Evolutionary conservation across 768 basidiomycete species (phyloP).

Genomic region (Lentinula edodes): DNA sequence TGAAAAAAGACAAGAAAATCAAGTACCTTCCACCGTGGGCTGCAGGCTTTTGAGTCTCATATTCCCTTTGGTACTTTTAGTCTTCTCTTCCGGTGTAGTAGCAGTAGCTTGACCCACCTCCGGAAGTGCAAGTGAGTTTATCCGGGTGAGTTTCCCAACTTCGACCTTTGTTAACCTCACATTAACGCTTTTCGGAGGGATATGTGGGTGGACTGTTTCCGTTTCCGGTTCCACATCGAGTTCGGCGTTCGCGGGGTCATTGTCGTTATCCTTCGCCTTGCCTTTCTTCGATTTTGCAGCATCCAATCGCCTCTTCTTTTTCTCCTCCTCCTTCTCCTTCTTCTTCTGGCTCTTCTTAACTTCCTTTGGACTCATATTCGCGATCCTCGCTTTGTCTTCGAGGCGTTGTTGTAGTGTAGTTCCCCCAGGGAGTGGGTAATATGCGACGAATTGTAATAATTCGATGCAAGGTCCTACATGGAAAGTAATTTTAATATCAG

Average conservation of each 20-base stretch:
- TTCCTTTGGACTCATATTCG: neutral
- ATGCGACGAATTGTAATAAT: slow-evolving; percentile 71
- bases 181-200: slow-evolving; percentile 60
- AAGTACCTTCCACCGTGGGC: no score
- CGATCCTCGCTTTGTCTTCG: neutral
- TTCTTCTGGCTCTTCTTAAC: slow-evolving; percentile 49
- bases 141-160: neutral
- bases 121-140: neutral
- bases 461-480: slow-evolving; percentile 41
- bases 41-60: neutral
- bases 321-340: slow-evolving; percentile 18
- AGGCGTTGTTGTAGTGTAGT: neutral
- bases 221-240: no score
- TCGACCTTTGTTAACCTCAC: slow-evolving; percentile 78
- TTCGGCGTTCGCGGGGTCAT: slow-evolving; percentile 29
- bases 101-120: neutral
- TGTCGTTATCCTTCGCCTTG: slow-evolving; percentile 43
- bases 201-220: slow-evolving; percentile 32
- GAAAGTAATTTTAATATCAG: no score
- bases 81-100: neutral
- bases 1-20: no score
- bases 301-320: neutral
- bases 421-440: slow-evolving; percentile 38
- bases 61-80: neutral
- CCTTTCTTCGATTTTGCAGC: neutral